Evolutionary conservation across 2,329 filamentous ascomycete species (phyloP), one percentile per base, ranked within the genome.

Genomic region (Phialemoniopsis sp.): DNA sequence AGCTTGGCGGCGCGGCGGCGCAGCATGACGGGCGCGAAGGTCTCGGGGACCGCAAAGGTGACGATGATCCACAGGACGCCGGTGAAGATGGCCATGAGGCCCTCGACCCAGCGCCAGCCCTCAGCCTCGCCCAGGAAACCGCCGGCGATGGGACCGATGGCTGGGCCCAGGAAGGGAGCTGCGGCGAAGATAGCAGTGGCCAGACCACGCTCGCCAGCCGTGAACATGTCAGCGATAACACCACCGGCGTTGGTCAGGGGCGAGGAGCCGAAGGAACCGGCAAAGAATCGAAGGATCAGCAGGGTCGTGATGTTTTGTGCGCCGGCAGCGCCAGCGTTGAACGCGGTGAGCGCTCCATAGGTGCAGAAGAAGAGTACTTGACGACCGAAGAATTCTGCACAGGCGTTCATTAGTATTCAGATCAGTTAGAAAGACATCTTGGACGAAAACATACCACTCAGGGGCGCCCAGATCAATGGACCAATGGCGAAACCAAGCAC

Each of bases 31-130:
- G 79, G 78, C 0, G 74, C 66, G 55, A 82, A 82, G 0, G 78
- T 82, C 58, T 82, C 78, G 4, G 77, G 78, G 4, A 82, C 67
- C 34, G 69, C 47, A 14, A 78, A 46, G 1, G 67, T 52, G 41
- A 71, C 70, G 15, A 67, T 37, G 37, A 82, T 70, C 72, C 77
- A 81, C 36, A 84, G 68, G 10, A 70, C 59, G 9, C 78, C 79
- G 3, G 77, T 80, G 55, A 86, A 82, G 43, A 76, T 74, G 36
- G 77, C 73, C 61, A 84, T 72, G 8, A 86, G 61, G 3, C 80
- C 81, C 60, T 81, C 72, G 16, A 87, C 75, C 84, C 83, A 87
- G 50, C 80, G 67, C 85, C 84, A 87, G 13, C 81, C 82, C 13
- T 70, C 72, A 3, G 71, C 67, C 55, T 80, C 70, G 9, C 79